Percentiles rank a stretch among this genome's conserved stretches.
These are phyloP conservation scores for Microdochium paspali DNA, from an alignment of 2,329 filamentous ascomycete genomes.

Conservation along the genomic window DNA sequence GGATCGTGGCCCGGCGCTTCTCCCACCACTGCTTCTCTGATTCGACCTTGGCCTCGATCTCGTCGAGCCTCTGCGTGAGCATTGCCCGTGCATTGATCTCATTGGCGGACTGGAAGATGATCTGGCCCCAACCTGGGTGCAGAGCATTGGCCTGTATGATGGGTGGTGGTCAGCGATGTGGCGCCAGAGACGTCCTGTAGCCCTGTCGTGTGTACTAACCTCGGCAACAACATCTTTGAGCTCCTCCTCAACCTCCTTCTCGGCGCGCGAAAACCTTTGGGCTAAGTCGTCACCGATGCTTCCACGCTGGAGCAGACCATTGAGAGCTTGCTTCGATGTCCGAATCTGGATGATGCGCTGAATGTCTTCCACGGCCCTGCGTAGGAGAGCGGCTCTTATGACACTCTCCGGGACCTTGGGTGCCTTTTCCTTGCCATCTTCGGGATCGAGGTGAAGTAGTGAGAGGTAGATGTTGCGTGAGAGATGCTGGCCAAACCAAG, in stretches of 20 bases:
- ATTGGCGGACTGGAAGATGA: slow-evolving; percentile 94
- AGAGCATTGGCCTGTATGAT: slow-evolving; percentile 74
- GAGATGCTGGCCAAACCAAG: slow-evolving; percentile 88
- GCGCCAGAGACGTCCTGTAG: no score
- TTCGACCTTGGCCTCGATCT: slow-evolving; percentile 61
- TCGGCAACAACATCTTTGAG: slow-evolving; percentile 88
- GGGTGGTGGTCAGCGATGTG: no score
- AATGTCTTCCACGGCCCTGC: slow-evolving; percentile 88
- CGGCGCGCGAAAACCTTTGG: slow-evolving; percentile 83
- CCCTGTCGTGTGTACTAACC: slow-evolving; percentile 55
- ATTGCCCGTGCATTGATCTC: slow-evolving; percentile 83
- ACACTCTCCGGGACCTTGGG: slow-evolving; percentile 71
- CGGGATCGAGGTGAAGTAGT: slow-evolving; percentile 68
- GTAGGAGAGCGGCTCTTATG: slow-evolving; percentile 77
- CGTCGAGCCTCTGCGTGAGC: slow-evolving; percentile 66
- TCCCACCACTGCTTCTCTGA: slow-evolving; percentile 91
- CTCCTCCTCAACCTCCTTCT: slow-evolving; percentile 97
- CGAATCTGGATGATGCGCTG: slow-evolving; percentile 82
- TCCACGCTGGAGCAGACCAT: slow-evolving; percentile 73
- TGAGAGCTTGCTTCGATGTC: slow-evolving; percentile 79
- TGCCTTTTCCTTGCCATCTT: slow-evolving; percentile 54
- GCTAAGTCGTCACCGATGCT: slow-evolving; percentile 94
- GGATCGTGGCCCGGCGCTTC: slow-evolving; percentile 64
- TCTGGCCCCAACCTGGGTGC: slow-evolving; percentile 79
- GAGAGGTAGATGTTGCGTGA: slow-evolving; percentile 93